Base-by-base conservation (phyloP, 148 eudicot species). In the Cornus suecica region DNA sequence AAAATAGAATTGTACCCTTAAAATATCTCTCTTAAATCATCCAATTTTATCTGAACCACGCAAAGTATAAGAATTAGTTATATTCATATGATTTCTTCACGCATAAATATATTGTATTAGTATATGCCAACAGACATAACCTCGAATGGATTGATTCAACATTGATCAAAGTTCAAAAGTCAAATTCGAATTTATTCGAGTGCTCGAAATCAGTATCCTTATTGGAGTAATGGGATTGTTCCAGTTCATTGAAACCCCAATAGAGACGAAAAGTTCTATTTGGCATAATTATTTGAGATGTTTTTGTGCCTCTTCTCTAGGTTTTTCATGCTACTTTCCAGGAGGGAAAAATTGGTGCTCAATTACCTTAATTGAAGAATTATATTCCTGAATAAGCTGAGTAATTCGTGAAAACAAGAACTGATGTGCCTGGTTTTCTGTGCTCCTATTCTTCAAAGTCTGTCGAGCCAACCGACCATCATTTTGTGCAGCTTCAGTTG, bases 391-490 rank as follows among this genome's bases (percentile, higher is more conserved):
- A 64, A 94, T 84, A 74, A 86, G 67, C 25, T 64, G 79, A 73
- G 77, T 69, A 22, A 91, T 65, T 69, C 37, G 70, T 60, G 87
- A 86, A 41, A 86, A 80, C 83, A 94, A 86, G 72, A 90, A 78
- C 65, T 79, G 82, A 84, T 94, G 98, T 64, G 98, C 94, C 76
- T 83, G 79, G 58, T 87, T 73, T 82, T 94, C 97, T 73, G 75
- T 81, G 79, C 69, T 81, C 71, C 81, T 80, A 81, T 83, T 77
- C 77, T 76, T 80, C 64, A 88, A 75, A 73, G 98, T 93, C 71
- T 41, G 74, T 20, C 98, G 80, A 56, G 98, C 98, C 73, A 94
- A 83, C 80, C 97, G 82, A 8, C 98, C 98, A 83, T 91, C 97
- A 74, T 37, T 79, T 75, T 79, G 76, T 62, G 80, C 79, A 79